Evolutionary conservation across 768 basidiomycete genomes (phyloP), one percentile per base, ranked within the genome.

Genomic region (Tricholoma sp.): DNA sequence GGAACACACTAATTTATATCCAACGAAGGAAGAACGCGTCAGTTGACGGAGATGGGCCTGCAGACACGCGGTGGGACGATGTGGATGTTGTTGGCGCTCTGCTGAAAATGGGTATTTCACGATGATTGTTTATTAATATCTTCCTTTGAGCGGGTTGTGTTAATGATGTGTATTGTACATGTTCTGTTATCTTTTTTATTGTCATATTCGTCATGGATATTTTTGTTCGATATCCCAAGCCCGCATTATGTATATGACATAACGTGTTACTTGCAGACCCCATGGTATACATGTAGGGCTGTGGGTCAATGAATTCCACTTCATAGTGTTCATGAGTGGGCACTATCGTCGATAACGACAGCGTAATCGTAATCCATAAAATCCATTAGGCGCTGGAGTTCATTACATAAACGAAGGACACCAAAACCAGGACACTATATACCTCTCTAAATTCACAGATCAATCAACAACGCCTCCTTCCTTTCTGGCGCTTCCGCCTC

Each of bases 71-170:
- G 67, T 97, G 94, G 85, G 85, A 89, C 43, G 86, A 90, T 41
- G 94, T 97, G 2, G 93, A 95, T 64, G 82, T 96, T 5, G 86
- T 89, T 2, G 94, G 93, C 21, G 94, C 92, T 2, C 72, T 87
- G 64, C 70, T 95, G 69, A 97, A 97, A 80, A 89, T 96, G 90
- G 90, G 90, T 22, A 79, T 92, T 54, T 75, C 72, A 51, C 81
- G 83, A 66, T 85, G 69, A 79, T 64, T 18, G 41, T 32, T 21
- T 19, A 43, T 49, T 51, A 22, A 50, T 46, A 51, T 18, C n/a
- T 16, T 32, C 22, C 41, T 50, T 53, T 5, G 27, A n/a, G 32
- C 19, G 37, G n/a, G 47, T 43, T 16, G 32, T 22, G 49, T 50
- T 16, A 51, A 54, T 57, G 50, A 56, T 60, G 41, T 59, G 34